Conservation (phyloP, 2,329 filamentous ascomycete species). For the Lachnellula subtilissima region DNA sequence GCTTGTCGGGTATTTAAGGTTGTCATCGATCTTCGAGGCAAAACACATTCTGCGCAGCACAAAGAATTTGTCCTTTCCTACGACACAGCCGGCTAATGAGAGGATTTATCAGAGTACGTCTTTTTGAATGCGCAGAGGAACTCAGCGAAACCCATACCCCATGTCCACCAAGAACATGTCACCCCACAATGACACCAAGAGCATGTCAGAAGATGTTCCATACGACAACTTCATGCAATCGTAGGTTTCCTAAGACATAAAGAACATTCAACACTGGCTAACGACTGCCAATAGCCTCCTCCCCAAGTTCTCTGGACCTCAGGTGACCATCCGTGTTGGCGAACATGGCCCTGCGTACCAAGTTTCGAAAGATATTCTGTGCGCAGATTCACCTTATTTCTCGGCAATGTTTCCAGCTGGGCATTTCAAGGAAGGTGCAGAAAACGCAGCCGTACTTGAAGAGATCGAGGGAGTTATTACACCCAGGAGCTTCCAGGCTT, state of each 20-base stretch:
- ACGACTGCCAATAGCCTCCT: background rate
- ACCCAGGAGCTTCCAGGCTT: background rate
- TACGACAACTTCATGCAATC: background rate
- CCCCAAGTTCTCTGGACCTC: background rate
- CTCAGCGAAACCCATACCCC: no score
- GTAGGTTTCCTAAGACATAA: background rate
- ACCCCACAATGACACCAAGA: no score
- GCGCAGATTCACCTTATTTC: conserved; percentile 3
- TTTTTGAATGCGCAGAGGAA: no score
- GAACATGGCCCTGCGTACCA: background rate
- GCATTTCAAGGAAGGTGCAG: conserved; percentile 1
- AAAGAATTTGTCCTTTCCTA: no score
- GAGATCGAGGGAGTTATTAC: background rate
- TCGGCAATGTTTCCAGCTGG: conserved; percentile 1
- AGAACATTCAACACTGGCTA: background rate
- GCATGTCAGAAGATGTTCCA: background rate
- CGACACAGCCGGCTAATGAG: no score
- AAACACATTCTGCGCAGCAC: no score
- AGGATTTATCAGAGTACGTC: no score
- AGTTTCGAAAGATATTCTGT: conserved; percentile 4
- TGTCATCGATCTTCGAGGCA: no score
- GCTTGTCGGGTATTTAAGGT: no score
- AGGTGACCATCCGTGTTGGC: background rate
- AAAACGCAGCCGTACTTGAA: background rate
- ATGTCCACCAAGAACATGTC: no score